phyloP scores from a whole-genome alignment of 192 early-diverging fungal genomes.

The Gaertneriomyces sp. region DNA sequence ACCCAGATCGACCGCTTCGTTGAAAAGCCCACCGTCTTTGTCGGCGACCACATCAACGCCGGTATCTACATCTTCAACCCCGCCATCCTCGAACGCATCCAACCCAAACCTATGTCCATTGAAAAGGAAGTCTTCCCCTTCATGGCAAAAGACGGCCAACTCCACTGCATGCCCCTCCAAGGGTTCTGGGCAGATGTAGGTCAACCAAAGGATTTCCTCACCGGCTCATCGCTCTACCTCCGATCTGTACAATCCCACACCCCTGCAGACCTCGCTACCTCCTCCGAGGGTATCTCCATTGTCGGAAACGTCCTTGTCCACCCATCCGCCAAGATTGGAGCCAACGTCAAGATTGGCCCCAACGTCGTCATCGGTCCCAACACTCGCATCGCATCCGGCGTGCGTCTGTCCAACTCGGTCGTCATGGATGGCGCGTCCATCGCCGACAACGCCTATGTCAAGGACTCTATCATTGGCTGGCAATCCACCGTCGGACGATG shows the following conservation, averaged over 20 bases:
- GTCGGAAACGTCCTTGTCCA: constrained; percentile 87
- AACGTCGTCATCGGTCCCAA: constrained; percentile 95
- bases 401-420: constrained; percentile 83
- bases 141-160: constrained; percentile 81
- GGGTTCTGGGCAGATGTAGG: constrained; percentile 99
- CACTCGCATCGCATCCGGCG: constrained; percentile 87
- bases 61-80: constrained; percentile 99
- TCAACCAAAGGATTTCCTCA: constrained; percentile 97
- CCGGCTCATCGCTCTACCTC: constrained; percentile 90
- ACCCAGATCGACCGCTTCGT: constrained; percentile 88
- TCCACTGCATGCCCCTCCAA: constrained; percentile 89
- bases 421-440: constrained; percentile 77
- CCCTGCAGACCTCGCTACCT: constrained; percentile 67
- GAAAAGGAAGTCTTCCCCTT: constrained; percentile 95
- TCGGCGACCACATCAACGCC: constrained; percentile 97
- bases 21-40: constrained; percentile 93
- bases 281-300: constrained; percentile 34
- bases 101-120: constrained; percentile 89
- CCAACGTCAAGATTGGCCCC: constrained; percentile 94
- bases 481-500: constrained; percentile 90
- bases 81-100: constrained; percentile 82
- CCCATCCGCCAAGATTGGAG: constrained; percentile 87
- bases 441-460: constrained; percentile 84
- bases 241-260: constrained; percentile 72
- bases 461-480: constrained; percentile 93